Conservation (phyloP, 2,329 filamentous ascomycete species). For the Aspergillus pseudotamarii region DNA sequence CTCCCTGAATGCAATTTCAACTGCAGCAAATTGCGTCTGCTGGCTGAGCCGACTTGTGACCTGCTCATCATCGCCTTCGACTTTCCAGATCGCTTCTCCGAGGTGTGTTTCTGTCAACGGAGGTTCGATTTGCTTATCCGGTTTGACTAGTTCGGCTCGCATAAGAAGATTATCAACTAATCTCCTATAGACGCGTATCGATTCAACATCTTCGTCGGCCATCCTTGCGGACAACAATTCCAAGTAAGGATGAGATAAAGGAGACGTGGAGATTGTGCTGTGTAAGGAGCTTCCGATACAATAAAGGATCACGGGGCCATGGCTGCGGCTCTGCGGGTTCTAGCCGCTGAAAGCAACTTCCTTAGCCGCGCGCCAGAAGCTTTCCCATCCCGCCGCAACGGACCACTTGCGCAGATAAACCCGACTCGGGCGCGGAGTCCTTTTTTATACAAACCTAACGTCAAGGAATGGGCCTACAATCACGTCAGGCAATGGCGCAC, state of each 20-base stretch:
- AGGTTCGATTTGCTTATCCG: slow-evolving; percentile 67
- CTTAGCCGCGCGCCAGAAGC: slow-evolving; percentile 37
- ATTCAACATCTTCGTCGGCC: slow-evolving; percentile 36
- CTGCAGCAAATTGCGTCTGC: slow-evolving; percentile 63
- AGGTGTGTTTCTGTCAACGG: slow-evolving; percentile 70
- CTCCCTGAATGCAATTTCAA: slow-evolving; percentile 82
- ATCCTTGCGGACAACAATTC: slow-evolving; percentile 25
- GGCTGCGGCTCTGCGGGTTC: slow-evolving; percentile 36
- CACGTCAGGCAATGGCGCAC: slow-evolving; percentile 61
- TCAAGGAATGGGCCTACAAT: slow-evolving; percentile 44
- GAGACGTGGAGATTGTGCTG: slow-evolving; percentile 10
- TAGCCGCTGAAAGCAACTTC: slow-evolving; percentile 22
- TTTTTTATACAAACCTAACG: slow-evolving; percentile 53
- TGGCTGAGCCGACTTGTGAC: slow-evolving; percentile 48
- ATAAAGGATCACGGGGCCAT: slow-evolving; percentile 14
- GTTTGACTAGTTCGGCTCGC: slow-evolving; percentile 63
- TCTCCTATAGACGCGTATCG: slow-evolving; percentile 49
- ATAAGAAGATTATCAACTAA: slow-evolving; percentile 62
- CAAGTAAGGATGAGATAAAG: slow-evolving; percentile 5
- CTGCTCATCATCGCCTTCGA: slow-evolving; percentile 32
- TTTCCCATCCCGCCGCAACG: slow-evolving; percentile 27
- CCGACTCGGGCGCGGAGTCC: slow-evolving; percentile 51
- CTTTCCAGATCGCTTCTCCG: slow-evolving; percentile 42
- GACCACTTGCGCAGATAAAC: slow-evolving; percentile 34
- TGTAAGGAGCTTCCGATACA: slow-evolving; percentile 11